Base-by-base conservation (phyloP, 306 rosid genomes). In the Gastrolobium villosum region DNA sequence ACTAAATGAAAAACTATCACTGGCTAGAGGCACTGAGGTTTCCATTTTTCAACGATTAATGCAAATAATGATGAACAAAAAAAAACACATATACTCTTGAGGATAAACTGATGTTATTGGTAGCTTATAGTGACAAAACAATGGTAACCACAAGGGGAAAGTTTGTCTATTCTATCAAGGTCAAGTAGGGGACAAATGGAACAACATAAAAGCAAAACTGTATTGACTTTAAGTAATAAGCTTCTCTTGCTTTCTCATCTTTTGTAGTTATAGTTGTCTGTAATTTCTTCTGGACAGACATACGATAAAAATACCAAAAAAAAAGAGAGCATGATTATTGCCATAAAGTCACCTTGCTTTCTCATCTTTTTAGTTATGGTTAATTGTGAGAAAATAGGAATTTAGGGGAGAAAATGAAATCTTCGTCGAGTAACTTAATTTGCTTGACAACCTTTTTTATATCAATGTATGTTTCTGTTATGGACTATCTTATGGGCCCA, bases 1-100 rank as follows among this genome's bases (percentile, higher is more conserved):
- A 74, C 92, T 88, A 62, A 73, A 79, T 45, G 92, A 90, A 84
- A 90, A 90, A 77, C 95, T 90, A 5, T 88, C 95, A 61, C 89
- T 85, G 28, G 95, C 95, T 55, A 88, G 79, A 81, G 89, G 75
- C 36, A 75, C 41, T 70, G 90, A 48, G 43, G 84, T 65, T 46
- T 86, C 89, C 92, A 86, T 76, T 61, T 79, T 55, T 72, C 59
- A 72, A 71, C 5, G 64, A 66, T 45, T n/a, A 11, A 46, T 61
- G 49, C 48, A 65, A 26, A 57, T 35, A 48, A 65, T 32, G 75
- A 60, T 64, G 79, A 66, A 62, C 56, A 15, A 48, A 77, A 59
- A 53, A 49, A 34, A 70, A 64, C 69, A 65, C 62, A 71, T 67
- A 80, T 84, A 46, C 41, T 43, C 10, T 56, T 54, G 45, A 65